Base-by-base conservation (phyloP, 176 grass and related monocot species). In the Aegilops sharonensis region DNA sequence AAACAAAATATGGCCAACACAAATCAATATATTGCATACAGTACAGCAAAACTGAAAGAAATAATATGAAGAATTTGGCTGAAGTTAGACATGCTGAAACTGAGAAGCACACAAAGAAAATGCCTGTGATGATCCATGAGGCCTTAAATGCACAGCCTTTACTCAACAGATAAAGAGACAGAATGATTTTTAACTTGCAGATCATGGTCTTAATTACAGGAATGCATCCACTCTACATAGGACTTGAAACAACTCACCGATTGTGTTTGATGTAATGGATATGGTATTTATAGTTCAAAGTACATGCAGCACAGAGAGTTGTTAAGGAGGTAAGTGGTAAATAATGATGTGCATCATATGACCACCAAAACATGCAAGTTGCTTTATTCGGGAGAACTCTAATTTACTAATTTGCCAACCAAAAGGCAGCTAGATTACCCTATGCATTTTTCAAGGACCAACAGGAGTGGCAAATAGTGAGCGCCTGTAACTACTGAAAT, bases 21-120 rank as follows among this genome's bases (percentile, higher is more conserved):
- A 83, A 77, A 64, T 91, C 52, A 91, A 87, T 63, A 48, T 24
- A 29, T 20, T 40, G 25, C 11, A 6, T 24, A 72, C 32, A 72
- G 8, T 6, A 78, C 48, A 88, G 63, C 14, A 47, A 72, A 11
- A 21, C 15, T 52, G 24, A 30, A 75, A 54, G 14, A 56, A 75
- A 8, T 70, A 72, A 48, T 15, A 68, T 72, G 63, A 70, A 25
- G 17, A 25, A 18, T 48, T 47, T 37, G 11, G 31, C 47, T 74
- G 15, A 62, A 48, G 1, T 21, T 50, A 75, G 62, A 71, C 5
- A 42, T 36, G 50, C 35, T 71, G 67, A 77, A 64, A 68, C 11
- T 73, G 72, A 75, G 42, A 52, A 50, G 42, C 42, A 48, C 11
- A 17, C 12, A 13, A 76, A 56, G 73, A 76, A 76, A 52, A 50